Evolutionary conservation across 805 yeast genomes (phyloP).

Genomic region (Torulaspora delbrueckii): DNA sequence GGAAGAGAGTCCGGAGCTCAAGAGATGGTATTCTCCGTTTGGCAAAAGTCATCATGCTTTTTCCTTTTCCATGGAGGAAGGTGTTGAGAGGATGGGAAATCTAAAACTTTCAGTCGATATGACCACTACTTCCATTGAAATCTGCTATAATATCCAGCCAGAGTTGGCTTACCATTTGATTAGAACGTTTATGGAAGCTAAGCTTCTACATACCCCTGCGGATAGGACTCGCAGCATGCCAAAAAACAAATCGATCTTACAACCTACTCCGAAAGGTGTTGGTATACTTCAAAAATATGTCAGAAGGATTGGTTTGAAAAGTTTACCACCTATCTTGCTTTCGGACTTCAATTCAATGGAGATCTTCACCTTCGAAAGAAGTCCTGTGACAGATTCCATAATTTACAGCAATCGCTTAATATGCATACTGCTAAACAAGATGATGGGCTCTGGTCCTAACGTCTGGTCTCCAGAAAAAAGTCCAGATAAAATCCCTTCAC

Average conservation of each 20-base stretch:
- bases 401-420: conserved; percentile 59
- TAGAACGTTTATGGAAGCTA: conserved; percentile 52
- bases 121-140: conserved; percentile 47
- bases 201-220: conserved; percentile 66
- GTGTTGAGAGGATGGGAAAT: conserved; percentile 47
- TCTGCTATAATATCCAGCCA: conserved; percentile 50
- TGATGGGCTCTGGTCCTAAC: conserved; percentile 66
- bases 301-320: conserved; percentile 48
- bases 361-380: conserved; percentile 63
- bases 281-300: conserved; percentile 61
- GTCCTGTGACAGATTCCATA: conserved; percentile 51
- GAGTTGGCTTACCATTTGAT: conserved; percentile 47
- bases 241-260: conserved; percentile 45
- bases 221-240: conserved; percentile 58
- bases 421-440: conserved; percentile 53
- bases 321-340: conserved; percentile 44
- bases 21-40: conserved; percentile 29
- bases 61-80: conserved; percentile 50
- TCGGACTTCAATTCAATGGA: conserved; percentile 69
- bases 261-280: conserved; percentile 91
- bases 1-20: conserved; percentile 26
- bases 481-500: conserved; percentile 46
- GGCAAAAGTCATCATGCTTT: conserved; percentile 41
- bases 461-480: conserved; percentile 57
- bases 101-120: conserved; percentile 47